Evolutionary conservation across 1,284 basidiomycete species (phyloP), one percentile per base, ranked within the genome.

Genomic region (Hypsizygus ulmarius): DNA sequence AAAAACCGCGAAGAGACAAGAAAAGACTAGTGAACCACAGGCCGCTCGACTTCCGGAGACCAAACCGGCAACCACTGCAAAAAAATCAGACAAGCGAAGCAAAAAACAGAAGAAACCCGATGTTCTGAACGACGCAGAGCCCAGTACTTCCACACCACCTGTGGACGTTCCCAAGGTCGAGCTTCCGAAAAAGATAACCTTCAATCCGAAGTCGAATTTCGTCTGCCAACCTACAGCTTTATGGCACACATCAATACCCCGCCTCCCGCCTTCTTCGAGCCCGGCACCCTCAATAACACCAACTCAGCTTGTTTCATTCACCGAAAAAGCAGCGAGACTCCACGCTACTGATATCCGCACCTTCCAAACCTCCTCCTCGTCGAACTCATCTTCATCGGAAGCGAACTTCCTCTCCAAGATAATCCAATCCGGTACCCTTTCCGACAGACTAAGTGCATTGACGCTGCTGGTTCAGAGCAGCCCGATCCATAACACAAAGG

Each of bases 401-500:
- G 77, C 80, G 6, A 76, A 74, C 3, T 97, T 97, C 70, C 76
- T 97, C 45, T 77, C 84, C 43, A 89, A 90, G 56, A 88, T 97
- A 45, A 81, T 96, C 16, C 75, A 83, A 25, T 84, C 84, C 39
- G 95, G 94, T 56, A 99, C 97, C 1, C 81, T 97, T 15, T 93
- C 92, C 18, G 97, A 99, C 66, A 80, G 93, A 52, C 84, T 99
- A 1, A 93, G 92, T 49, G 97, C 97, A 0, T 74, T 99, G 43
- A 93, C 94, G 4, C 74, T 99, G 25, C 77, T 98, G 41, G 88
- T 95, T 12, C 92, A 97, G 64, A 89, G 87, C 50, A 92, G 90
- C 43, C 96, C 97, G 0, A 59, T 97, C 32, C 94, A 98, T 64
- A 96, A 96, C 56, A 80, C 84, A 16, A 83, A 85, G 52, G 87